Percentiles rank a stretch among this genome's conserved stretches.
phyloP scores from a whole-genome alignment of 176 grass and related monocot species.

The Carex kokanica region DNA sequence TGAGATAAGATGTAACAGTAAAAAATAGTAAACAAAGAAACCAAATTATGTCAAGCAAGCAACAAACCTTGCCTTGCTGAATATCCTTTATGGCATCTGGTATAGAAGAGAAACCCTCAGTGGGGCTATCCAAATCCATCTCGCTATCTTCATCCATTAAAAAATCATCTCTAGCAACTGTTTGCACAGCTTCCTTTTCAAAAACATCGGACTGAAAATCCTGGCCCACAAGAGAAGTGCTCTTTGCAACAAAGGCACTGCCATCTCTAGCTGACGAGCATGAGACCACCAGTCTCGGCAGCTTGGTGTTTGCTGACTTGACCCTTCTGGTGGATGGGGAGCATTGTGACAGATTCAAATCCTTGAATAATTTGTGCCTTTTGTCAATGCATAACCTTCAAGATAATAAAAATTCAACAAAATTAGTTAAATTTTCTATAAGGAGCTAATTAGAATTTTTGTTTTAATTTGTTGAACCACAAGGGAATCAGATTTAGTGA shows the following conservation, averaged over 20 bases:
- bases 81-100: constrained; percentile 69
- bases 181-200: constrained; percentile 36
- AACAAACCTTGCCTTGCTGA: constrained; percentile 72
- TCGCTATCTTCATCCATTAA: constrained; percentile 37
- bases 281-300: background rate
- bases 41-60: background rate
- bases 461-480: background rate
- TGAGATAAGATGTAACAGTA: background rate
- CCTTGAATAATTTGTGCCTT: background rate
- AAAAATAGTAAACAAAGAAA: background rate
- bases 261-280: constrained; percentile 18
- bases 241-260: constrained; percentile 26
- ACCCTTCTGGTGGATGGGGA: background rate
- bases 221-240: constrained; percentile 53
- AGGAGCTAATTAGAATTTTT: too few relatives aligned
- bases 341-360: background rate
- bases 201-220: constrained; percentile 39
- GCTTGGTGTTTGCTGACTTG: background rate
- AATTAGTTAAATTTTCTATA: background rate
- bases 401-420: background rate
- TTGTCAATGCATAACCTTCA: constrained; percentile 1
- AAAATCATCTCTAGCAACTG: constrained; percentile 27
- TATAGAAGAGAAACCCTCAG: constrained; percentile 74
- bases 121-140: constrained; percentile 71
- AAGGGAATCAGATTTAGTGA: background rate